Conservation (phyloP, 441 rosid genomes). For the Omphalea diandra region DNA sequence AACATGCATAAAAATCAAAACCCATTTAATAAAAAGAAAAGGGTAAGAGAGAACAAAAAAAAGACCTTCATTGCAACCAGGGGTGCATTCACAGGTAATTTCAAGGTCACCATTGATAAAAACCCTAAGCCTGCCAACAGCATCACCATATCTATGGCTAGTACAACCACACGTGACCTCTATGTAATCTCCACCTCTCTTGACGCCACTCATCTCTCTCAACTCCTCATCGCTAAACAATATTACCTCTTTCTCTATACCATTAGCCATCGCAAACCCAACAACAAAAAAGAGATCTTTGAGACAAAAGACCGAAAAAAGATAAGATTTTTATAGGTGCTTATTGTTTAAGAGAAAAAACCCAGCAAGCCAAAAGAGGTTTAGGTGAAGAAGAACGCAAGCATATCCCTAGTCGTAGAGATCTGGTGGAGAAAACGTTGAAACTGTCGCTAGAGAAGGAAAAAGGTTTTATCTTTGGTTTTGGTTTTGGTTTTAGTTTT, state of each 20-base stretch:
- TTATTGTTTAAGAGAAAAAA: conserved; percentile 39
- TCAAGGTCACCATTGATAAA: conserved; percentile 87
- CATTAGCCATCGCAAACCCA: conserved; percentile 45
- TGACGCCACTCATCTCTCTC: conserved; percentile 79
- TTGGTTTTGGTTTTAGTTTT: too few species aligned
- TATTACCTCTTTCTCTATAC: conserved; percentile 47
- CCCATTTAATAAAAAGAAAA: conserved; percentile 30
- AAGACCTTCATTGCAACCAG: conserved; percentile 99
- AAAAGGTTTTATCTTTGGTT: too few species aligned
- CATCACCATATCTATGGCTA: conserved; percentile 96
- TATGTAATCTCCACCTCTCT: conserved; percentile 59
- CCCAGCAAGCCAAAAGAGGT: conserved; percentile 21
- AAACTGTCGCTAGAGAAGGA: conserved; percentile 26
- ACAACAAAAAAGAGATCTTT: conserved; percentile 21
- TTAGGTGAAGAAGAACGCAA: conserved; percentile 37
- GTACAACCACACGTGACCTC: conserved; percentile 99
- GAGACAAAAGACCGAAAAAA: conserved; percentile 23
- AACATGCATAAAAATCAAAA: conserved; percentile 60
- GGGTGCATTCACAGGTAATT: conserved; percentile 97
- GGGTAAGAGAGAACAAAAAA: not conserved
- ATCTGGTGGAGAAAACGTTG: conserved; percentile 63
- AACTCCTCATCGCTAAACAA: conserved; percentile 90
- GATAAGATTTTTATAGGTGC: conserved; percentile 35
- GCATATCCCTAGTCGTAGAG: conserved; percentile 59
- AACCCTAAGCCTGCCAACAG: conserved; percentile 99